Percentiles rank a stretch among this genome's conserved stretches.
Conservation (phyloP, 163 green algal species). For the Volvox carteri region DNA sequence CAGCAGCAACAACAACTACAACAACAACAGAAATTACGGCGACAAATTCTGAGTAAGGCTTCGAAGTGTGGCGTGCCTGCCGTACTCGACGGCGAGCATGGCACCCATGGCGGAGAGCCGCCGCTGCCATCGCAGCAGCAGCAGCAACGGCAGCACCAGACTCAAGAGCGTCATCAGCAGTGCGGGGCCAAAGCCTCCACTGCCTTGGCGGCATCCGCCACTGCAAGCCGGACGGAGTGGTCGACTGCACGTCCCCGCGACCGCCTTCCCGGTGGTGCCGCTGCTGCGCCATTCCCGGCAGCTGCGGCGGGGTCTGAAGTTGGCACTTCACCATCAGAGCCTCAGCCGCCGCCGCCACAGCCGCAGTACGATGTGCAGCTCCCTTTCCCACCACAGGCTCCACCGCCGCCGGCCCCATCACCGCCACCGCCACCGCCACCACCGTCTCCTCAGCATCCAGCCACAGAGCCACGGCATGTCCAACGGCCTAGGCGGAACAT, state of each 20-base stretch:
- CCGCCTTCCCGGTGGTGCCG: too few species aligned
- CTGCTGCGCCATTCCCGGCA: neutral
- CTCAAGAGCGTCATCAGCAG: too few species aligned
- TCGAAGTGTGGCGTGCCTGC: neutral
- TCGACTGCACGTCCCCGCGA: too few species aligned
- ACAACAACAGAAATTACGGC: neutral
- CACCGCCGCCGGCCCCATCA: neutral
- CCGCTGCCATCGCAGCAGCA: neutral
- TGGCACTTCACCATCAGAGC: neutral
- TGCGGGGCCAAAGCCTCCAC: too few species aligned
- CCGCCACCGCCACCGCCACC: neutral
- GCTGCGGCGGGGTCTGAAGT: neutral
- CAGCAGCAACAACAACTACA: neutral
- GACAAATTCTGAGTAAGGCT: neutral
- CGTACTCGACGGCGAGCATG: too few species aligned
- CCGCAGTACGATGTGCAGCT: neutral
- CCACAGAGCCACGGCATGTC: neutral
- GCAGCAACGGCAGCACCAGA: neutral
- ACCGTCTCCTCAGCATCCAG: neutral
- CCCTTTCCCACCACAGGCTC: neutral
- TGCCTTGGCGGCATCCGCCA: too few species aligned
- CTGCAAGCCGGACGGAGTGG: too few species aligned
- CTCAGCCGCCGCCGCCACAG: neutral
- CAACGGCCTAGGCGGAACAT: neutral
- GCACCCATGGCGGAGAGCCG: neutral